Evolutionary conservation across 2,329 filamentous ascomycete genomes (phyloP), one percentile per base, ranked within the genome.

Genomic region (Stachybotrys elegans): DNA sequence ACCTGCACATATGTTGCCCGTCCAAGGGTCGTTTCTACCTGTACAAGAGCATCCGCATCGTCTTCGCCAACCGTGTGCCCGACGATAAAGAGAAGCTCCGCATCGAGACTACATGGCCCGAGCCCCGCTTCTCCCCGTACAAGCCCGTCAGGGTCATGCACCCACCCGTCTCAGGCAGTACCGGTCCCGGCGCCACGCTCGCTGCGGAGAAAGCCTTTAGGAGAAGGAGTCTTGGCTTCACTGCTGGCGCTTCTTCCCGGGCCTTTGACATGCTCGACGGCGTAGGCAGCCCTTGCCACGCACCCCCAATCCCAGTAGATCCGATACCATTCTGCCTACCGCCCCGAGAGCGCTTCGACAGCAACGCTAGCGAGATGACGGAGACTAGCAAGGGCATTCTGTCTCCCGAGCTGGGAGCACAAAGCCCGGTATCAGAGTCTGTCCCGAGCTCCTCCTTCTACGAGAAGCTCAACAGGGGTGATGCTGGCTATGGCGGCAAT

Each of bases 21-120:
- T 81, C 84, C 1, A 86, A 84, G 50, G 89, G 88, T 6, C 82
- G 91, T 12, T 95, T 84, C 62, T 97, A 90, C 56, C 72, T 98
- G 6, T 93, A 97, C 70, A 94, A 93, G 57, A 89, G 81, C 55
- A 86, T 97, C 46, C 83, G 93, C 13, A 88, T 97, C 27, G 92
- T 98, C 4, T 98, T 98, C 61, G 93, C 93, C 43, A 97, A 97
- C 60, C 82, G 93, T 21, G 92, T 96, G 0, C 92, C 93, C 0
- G 93, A 97, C 55, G 92, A 89, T 32, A 95, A 96, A 60, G 92
- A 97, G 65, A 92, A 85, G 58, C 74, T 98, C 31, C 78, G 84
- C 23, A 96, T 94, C 57, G 93, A 98, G 61, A 84, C 92, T 5
- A 90, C 93, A 29, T 76, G 87, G 47, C 92, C 92, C 0, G 90